Base-by-base conservation (phyloP, 306 rosid species). In the Crotalaria pallida region DNA sequence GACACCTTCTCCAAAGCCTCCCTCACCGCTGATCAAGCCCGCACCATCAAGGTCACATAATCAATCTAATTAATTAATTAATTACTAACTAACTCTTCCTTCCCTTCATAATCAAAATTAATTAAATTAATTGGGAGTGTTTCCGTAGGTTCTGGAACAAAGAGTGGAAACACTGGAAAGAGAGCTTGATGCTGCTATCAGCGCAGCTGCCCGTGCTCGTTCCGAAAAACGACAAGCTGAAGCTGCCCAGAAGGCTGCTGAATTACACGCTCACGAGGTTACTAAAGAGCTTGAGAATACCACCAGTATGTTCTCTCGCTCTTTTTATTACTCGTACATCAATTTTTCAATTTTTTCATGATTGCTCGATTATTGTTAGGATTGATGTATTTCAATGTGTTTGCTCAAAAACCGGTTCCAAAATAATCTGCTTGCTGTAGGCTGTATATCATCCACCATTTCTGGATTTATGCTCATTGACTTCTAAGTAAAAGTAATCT, bases 281-380 rank as follows among this genome's bases (percentile, higher is more conserved):
- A 88, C 94, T 12, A 84, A 45, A 73, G 98, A 94, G 80, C 97
- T 94, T 3, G 98, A 94, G 86, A 94, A 90, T 86, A 94, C 97
- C 69, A 87, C 97, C 69, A 90, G 98, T 92, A 89, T 53, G 44
- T 38, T 38, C 11, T 3, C 33, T 29, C 5, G n/a, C 33, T 29
- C 5, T 29, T 36, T 36, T 13, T 36, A 9, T 8, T 36, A n/a
- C n/a, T n/a, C n/a, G n/a, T 9, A 9, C 8, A 34, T 27, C 31
- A 27, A 4, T 3, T 29, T 29, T 29, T 1, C 34, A 29, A 29
- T n/a, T n/a, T n/a, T n/a, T n/a, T n/a, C n/a, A n/a, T n/a, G n/a
- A n/a, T n/a, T n/a, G n/a, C n/a, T n/a, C n/a, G n/a, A n/a, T n/a
- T n/a, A n/a, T n/a, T n/a, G n/a, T n/a, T n/a, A n/a, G n/a, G n/a